A percentile compares a stretch with the other conserved stretches of the same genome.
phyloP scores from a whole-genome alignment of 192 early-diverging fungal genomes.

The Podila epicladia region DNA sequence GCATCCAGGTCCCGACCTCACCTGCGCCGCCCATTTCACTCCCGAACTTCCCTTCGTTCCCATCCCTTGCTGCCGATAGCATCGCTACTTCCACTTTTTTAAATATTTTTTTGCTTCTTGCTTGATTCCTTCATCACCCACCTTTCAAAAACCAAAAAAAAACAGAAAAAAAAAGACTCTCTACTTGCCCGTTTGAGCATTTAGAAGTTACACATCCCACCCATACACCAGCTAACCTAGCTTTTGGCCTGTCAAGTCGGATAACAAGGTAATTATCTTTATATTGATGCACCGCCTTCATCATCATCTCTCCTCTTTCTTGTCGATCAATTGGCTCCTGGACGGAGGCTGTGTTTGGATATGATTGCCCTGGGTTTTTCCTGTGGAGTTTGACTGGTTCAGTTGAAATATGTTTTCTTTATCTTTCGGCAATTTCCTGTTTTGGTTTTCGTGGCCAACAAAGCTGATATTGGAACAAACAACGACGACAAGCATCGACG shows the following conservation, averaged over 20 bases:
- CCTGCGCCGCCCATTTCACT: conserved; percentile 49
- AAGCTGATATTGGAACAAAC: no score
- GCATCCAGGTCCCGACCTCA: conserved; percentile 51
- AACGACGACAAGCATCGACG: no score
- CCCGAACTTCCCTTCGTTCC: conserved; percentile 50
- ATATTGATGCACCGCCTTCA: no score
- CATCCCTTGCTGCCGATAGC: conserved; percentile 55
- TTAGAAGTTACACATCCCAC: neutral
- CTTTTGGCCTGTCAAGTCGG: conserved; percentile 54
- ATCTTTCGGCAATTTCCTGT: no score
- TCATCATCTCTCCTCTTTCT: no score
- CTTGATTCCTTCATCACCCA: neutral
- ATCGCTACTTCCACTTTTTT: conserved; percentile 31
- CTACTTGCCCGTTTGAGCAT: conserved; percentile 1
- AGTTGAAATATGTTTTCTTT: no score
- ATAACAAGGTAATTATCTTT: conserved; percentile 31
- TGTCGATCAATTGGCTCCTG: no score
- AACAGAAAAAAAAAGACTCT: conserved; percentile 11
- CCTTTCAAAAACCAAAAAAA: conserved; percentile 18
- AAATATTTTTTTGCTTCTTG: conserved; percentile 17
- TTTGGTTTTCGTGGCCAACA: no score
- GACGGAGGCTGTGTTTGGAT: no score
- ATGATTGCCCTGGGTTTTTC: no score
- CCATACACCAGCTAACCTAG: conserved; percentile 1
- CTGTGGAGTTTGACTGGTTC: no score